phyloP scores from a whole-genome alignment of 768 basidiomycete species.

The Boletus subparvulus region DNA sequence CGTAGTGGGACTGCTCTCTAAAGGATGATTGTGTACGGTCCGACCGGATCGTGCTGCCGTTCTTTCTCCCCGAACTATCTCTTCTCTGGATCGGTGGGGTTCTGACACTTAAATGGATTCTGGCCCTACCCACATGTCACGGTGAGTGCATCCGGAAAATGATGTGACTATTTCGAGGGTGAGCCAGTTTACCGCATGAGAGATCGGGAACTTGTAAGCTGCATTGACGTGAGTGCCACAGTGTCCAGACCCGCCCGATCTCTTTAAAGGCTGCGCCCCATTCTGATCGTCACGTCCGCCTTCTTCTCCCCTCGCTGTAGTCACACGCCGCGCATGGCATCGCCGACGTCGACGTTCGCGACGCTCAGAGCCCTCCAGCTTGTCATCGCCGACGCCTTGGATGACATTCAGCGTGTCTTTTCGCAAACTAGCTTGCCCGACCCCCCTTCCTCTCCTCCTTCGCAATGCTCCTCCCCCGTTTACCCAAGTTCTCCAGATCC shows the following conservation, averaged over 20 bases:
- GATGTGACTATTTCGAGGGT: slow-evolving; percentile 19
- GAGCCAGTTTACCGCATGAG: background rate
- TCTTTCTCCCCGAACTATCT: slow-evolving; percentile 5
- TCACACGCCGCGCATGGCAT: slow-evolving; percentile 22
- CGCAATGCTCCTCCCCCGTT: slow-evolving; percentile 17
- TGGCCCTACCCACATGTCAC: background rate
- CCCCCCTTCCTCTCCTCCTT: slow-evolving; percentile 14
- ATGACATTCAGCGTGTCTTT: slow-evolving; percentile 66
- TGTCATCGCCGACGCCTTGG: slow-evolving; percentile 65
- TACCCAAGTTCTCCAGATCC: slow-evolving; percentile 32
- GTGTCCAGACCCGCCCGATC: background rate
- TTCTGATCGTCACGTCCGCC: slow-evolving; percentile 2
- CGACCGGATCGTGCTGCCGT: slow-evolving; percentile 5
- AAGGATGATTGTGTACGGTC: background rate
- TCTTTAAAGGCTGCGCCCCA: slow-evolving; percentile 17
- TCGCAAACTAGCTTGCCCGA: slow-evolving; percentile 16
- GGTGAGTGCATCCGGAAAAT: slow-evolving; percentile 10
- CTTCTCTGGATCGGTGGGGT: slow-evolving; percentile 19
- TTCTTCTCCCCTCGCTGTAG: slow-evolving; percentile 6
- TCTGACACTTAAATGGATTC: slow-evolving; percentile 17
- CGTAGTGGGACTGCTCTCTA: background rate
- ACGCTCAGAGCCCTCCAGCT: slow-evolving; percentile 61
- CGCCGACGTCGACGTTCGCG: slow-evolving; percentile 56
- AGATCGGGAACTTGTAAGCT: background rate
- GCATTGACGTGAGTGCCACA: slow-evolving; percentile 8